Evolutionary conservation across 352 stramenopile species (phyloP), one percentile per base, ranked within the genome.

Genomic region (Phytophthora citricola): DNA sequence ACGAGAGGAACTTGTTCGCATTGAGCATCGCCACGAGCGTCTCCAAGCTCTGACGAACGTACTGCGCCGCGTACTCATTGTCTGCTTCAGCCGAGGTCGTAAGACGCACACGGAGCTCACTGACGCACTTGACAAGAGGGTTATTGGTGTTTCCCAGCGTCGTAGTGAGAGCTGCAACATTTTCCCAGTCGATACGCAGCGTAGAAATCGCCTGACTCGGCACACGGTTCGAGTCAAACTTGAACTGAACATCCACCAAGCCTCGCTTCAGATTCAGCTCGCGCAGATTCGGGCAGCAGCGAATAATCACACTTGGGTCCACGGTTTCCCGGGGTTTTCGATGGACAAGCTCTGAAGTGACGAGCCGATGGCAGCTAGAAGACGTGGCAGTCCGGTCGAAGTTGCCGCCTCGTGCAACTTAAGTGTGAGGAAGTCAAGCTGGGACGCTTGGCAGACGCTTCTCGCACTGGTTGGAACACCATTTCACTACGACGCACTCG

Each of bases 211-310:
- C 5, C 2, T 51, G 31, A 26, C 26, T 54, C 6, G 15, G n/a
- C 7, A 11, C 15, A 31, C 29, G n/a, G 26, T 49, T 12, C 24
- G 22, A 6, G 7, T 47, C 22, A 17, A 66, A 45, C 14, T 61
- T 60, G 40, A 66, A 26, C 9, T 59, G 29, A 32, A 61, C 31
- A 1, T 66, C 40, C 9, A 61, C 5, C 49, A 66, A 10, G 22
- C 58, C 58, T 34, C 40, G 27, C 14, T 27, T 50, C n/a, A 71
- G 17, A 11, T 48, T 38, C n/a, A 71, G 32, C 36, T 66, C 17
- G 5, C 27, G 17, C 15, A 71, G 11, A 4, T 71, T 71, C 24
- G 63, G 63, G 29, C 56, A 71, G 44, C 48, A 66, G 3, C 45
- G 48, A 59, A 61, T 32, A 53, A 71, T 66, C 34, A 61, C 26